Evolutionary conservation across 73 alveolate species (phyloP), one percentile per base, ranked within the genome.

Genomic region (Symbiodinium natans): DNA sequence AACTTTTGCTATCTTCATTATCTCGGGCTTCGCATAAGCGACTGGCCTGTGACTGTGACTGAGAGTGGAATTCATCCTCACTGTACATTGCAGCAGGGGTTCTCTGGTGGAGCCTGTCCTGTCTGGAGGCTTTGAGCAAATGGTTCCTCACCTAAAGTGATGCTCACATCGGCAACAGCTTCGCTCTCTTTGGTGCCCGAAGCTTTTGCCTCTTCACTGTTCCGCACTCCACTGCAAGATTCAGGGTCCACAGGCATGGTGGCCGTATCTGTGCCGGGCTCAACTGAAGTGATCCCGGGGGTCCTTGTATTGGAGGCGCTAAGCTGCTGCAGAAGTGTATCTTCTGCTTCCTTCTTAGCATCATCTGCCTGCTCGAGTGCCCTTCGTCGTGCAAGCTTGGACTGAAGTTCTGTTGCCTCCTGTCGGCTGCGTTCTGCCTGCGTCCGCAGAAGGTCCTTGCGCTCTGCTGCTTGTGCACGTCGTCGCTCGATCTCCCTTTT

Each of bases 381-480:
- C 33, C 80, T 23, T 6, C 80, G 80, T 36, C 80, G 19, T 63
- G 80, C 80, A 19, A 63, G 80, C 36, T 63, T 63, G 36, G 80
- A 23, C 36, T 63, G 80, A 63, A 63, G 80, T 29, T 63, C 80
- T 46, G 6, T 46, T 13, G 80, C 19, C 80, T 63, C 36, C 29
- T 29, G 80, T 23, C 36, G 80, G 36, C 33, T 63, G 80, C 80
- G 31, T n/a, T 63, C 80, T 0, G 80, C 80, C 80, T 63, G 80
- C 8, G 80, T 15, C 27, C 80, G 80, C 80, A 63, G 27, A 19
- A 63, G 36, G 36, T 63, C 80, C 80, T 63, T 63, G 1, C 80
- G 80, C 38, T 63, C 80, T 6, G 80, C 80, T 63, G 80, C 80
- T 63, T 63, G 80, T 29, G 80, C 80, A 31, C 80, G 80, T 29